Conservation (phyloP, 1,284 basidiomycete genomes). For the Microbotryum intermedium region DNA sequence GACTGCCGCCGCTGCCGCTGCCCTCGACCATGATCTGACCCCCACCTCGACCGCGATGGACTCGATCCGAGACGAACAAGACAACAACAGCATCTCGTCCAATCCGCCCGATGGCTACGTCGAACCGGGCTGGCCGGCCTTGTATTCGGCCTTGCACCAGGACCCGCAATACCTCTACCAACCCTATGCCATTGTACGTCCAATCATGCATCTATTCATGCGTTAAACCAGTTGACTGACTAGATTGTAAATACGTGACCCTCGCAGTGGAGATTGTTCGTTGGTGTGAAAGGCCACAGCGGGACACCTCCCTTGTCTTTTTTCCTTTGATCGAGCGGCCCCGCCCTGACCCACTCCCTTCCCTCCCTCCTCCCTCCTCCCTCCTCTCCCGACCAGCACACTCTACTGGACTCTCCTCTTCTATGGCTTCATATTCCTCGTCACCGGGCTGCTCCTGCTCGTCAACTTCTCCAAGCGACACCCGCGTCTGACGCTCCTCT, state of each 20-base stretch:
- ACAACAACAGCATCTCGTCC: conserved; percentile 1
- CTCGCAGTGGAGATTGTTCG: no score
- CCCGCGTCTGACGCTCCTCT: conserved; percentile 11
- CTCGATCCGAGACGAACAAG: no score
- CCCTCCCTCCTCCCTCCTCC: no score
- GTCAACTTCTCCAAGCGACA: conserved; percentile 10
- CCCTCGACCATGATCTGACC: no score
- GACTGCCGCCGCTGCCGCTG: no score
- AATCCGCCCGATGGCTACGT: conserved; percentile 1
- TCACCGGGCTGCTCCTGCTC: conserved; percentile 2
- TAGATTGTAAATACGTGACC: neutral
- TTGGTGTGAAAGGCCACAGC: neutral
- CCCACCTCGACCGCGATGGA: no score
- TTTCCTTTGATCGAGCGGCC: neutral
- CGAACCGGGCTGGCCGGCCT: neutral
- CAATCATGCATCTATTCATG: no score
- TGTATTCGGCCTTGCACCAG: neutral
- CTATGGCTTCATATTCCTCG: conserved; percentile 6
- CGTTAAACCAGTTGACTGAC: neutral
- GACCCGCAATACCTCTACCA: neutral
- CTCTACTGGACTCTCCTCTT: conserved; percentile 1
- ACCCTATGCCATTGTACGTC: neutral
- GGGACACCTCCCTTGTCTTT: neutral
- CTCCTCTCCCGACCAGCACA: no score
- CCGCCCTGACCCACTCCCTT: no score